Conservation (phyloP, 2,329 filamentous ascomycete species). For the Venturiaceae sp. region DNA sequence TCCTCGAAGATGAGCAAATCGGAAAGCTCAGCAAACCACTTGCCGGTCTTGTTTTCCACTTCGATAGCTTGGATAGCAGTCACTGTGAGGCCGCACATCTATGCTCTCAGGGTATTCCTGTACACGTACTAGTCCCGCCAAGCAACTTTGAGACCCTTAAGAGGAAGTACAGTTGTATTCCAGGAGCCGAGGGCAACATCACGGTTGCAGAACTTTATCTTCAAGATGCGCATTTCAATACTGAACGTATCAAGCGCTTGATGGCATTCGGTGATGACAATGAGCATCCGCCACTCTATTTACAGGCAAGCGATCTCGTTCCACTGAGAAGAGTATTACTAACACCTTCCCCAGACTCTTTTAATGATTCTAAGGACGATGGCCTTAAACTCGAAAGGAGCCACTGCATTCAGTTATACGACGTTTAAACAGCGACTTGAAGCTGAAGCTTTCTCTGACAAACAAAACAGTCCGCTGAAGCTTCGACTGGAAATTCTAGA, state of each 20-base stretch:
- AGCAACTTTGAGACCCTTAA: constrained; percentile 35
- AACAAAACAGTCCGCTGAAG: constrained; percentile 46
- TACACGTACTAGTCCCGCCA: constrained; percentile 42
- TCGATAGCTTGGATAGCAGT: constrained; percentile 37
- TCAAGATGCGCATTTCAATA: not conserved
- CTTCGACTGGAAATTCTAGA: constrained; percentile 54
- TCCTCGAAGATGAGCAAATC: constrained; percentile 32
- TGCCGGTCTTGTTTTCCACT: constrained; percentile 51
- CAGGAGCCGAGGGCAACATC: constrained; percentile 11
- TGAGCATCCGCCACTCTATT: constrained; percentile 40
- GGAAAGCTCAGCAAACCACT: constrained; percentile 41
- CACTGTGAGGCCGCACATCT: constrained; percentile 51
- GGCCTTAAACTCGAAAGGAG: constrained; percentile 34
- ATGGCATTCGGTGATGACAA: constrained; percentile 2
- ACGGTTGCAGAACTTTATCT: not conserved
- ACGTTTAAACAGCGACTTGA: constrained; percentile 33
- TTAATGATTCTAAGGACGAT: constrained; percentile 37
- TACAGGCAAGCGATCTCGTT: not conserved
- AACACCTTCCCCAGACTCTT: not conserved
- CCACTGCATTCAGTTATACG: constrained; percentile 38
- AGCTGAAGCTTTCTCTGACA: constrained; percentile 29
- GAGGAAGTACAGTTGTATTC: constrained; percentile 30
- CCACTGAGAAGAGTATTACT: not conserved
- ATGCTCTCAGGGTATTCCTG: constrained; percentile 34
- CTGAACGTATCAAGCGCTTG: constrained; percentile 3